Conservation (phyloP, 768 basidiomycete species). For the Clavulina sp. region DNA sequence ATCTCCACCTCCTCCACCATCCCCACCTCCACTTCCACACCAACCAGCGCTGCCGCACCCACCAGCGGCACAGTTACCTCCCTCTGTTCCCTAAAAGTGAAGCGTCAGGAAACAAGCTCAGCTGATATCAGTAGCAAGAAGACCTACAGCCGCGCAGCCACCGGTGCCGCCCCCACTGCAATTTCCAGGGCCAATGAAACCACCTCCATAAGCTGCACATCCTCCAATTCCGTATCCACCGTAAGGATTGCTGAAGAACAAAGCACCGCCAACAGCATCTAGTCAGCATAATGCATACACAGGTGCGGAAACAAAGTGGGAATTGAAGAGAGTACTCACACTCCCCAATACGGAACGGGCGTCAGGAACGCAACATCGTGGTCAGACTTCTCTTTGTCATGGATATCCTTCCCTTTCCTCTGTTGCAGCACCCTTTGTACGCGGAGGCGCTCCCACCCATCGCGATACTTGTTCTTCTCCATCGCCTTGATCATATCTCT, state of each 20-base stretch:
- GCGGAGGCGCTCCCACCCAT: no score
- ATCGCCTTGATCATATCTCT: conserved; percentile 4
- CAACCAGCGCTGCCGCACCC: not conserved
- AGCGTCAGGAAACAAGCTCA: not conserved
- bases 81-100: not conserved
- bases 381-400: conserved; percentile 3
- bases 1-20: not conserved
- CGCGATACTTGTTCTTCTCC: conserved; percentile 1
- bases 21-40: not conserved
- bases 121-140: no score
- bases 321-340: not conserved
- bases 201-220: not conserved
- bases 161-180: not conserved
- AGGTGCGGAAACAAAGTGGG: no score
- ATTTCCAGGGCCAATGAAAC: not conserved
- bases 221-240: not conserved
- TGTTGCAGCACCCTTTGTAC: conserved; percentile 7
- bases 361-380: not conserved
- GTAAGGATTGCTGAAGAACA: not conserved
- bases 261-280: no score
- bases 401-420: conserved; percentile 3
- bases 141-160: no score
- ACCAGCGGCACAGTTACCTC: not conserved
- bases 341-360: conserved; percentile 1
- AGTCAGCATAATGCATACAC: not conserved